phyloP scores from a whole-genome alignment of 192 early-diverging fungal species.

The Linnemannia zychae region DNA sequence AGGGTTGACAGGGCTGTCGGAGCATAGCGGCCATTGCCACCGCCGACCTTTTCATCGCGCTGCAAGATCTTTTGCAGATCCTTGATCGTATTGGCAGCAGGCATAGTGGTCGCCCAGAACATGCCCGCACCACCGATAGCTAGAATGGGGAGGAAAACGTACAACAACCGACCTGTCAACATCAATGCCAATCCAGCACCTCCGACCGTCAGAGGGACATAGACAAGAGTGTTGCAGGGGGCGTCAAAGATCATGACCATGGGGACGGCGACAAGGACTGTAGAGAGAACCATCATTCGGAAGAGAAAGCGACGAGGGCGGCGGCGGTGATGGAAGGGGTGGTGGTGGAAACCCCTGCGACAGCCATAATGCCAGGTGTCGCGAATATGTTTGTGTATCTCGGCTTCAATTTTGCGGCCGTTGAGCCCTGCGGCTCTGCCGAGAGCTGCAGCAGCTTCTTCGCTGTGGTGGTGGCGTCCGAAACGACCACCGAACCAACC shows the following conservation, averaged over 20 bases:
- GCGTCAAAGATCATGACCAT: conserved; percentile 30
- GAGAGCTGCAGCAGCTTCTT: background rate
- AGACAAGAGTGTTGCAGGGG: conserved; percentile 3
- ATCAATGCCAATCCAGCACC: conserved; percentile 25
- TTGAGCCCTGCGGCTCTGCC: background rate
- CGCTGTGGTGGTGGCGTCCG: background rate
- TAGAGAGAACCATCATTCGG: conserved; percentile 34
- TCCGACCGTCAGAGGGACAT: conserved; percentile 21
- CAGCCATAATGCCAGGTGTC: conserved; percentile 21
- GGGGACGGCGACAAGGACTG: conserved; percentile 29
- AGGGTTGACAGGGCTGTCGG: conserved; percentile 17
- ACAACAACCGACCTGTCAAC: conserved; percentile 28
- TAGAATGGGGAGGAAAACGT: conserved; percentile 17
- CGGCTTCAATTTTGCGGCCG: background rate
- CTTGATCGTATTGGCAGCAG: conserved; percentile 19
- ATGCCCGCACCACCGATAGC: conserved; percentile 20
- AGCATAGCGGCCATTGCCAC: background rate
- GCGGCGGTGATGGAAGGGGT: conserved; percentile 13
- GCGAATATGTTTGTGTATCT: conserved; percentile 12
- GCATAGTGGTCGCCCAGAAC: conserved; percentile 24
- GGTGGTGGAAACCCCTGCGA: conserved; percentile 20
- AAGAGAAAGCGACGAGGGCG: conserved; percentile 27
- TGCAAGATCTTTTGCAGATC: conserved; percentile 34
- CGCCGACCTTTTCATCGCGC: conserved; percentile 10
- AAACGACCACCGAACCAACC: background rate